Evolutionary conservation across 495 filamentous ascomycete genomes (phyloP).

Genomic region (Daldinia vernicosa): DNA sequence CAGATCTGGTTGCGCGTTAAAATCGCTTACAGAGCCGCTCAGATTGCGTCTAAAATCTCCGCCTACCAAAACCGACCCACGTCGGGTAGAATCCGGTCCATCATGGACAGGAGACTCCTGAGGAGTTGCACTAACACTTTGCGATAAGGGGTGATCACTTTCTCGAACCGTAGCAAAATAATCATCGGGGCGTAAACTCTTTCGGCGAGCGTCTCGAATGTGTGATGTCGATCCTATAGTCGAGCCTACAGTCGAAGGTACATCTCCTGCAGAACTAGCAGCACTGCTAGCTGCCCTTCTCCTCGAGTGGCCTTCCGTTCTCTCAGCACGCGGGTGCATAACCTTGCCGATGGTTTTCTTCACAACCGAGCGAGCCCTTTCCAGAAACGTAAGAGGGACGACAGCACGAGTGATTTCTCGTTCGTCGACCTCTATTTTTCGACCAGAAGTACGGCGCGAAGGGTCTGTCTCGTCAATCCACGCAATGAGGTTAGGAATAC

Average conservation of each 20-base stretch:
- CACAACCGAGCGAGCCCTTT: slow-evolving; percentile 73
- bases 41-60: slow-evolving; percentile 51
- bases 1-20: slow-evolving; percentile 50
- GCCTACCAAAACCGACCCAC: slow-evolving; percentile 54
- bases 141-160: slow-evolving; percentile 81
- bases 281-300: slow-evolving; percentile 66
- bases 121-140: slow-evolving; percentile 81
- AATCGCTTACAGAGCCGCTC: slow-evolving; percentile 50
- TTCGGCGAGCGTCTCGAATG: slow-evolving; percentile 64
- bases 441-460: slow-evolving; percentile 77
- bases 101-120: slow-evolving; percentile 56
- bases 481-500: slow-evolving; percentile 72
- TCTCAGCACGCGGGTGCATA: slow-evolving; percentile 66
- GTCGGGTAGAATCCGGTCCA: slow-evolving; percentile 48
- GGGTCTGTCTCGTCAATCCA: slow-evolving; percentile 98
- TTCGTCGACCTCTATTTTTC: slow-evolving; percentile 91
- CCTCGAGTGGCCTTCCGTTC: slow-evolving; percentile 60
- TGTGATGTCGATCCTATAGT: slow-evolving; percentile 50
- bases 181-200: slow-evolving; percentile 78
- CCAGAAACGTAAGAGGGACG: slow-evolving; percentile 84
- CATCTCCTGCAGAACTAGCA: slow-evolving; percentile 62
- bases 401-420: slow-evolving; percentile 91
- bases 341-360: slow-evolving; percentile 72
- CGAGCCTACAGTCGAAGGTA: slow-evolving; percentile 47
- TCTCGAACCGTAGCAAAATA: slow-evolving; percentile 63